These are phyloP conservation scores for Colletotrichum brevisporum DNA, from an alignment of 2,329 filamentous ascomycete genomes.

Conservation along the genomic window DNA sequence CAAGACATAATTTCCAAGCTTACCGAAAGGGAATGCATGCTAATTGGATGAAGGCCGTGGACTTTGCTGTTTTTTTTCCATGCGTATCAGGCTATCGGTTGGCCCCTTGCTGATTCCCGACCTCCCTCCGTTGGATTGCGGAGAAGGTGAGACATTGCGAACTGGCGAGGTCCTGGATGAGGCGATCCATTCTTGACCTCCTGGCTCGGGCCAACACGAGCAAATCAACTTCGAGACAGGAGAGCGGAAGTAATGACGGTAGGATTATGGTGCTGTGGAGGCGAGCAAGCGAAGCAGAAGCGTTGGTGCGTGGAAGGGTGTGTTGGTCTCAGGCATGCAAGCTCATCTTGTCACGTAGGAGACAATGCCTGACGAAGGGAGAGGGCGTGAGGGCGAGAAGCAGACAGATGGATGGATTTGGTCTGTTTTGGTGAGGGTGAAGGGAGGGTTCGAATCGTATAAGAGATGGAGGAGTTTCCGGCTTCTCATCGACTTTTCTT, in stretches of 20 bases:
- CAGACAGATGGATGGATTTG: slow-evolving; percentile 1
- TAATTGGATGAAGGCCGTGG: not conserved
- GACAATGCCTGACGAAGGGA: slow-evolving; percentile 27
- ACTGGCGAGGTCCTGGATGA: slow-evolving; percentile 19
- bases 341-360: slow-evolving; percentile 32
- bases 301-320: not conserved
- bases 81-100: slow-evolving; percentile 19
- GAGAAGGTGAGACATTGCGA: slow-evolving; percentile 36
- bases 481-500: not conserved
- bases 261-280: not conserved
- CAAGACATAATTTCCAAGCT: slow-evolving; percentile 25
- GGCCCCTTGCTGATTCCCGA: slow-evolving; percentile 26
- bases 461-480: slow-evolving; percentile 22
- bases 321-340: slow-evolving; percentile 19
- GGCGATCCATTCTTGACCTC: slow-evolving; percentile 39
- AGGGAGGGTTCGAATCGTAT: slow-evolving; percentile 28
- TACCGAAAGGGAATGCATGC: slow-evolving; percentile 14
- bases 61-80: not conserved
- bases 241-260: not conserved
- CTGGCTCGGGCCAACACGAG: slow-evolving; percentile 8
- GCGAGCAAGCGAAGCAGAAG: not conserved
- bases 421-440: not conserved
- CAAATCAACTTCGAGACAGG: slow-evolving; percentile 6
- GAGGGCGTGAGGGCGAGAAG: not conserved
- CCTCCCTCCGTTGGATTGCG: slow-evolving; percentile 37